Base-by-base conservation (phyloP, 1,284 basidiomycete genomes). In the Tilletia walkeri region DNA sequence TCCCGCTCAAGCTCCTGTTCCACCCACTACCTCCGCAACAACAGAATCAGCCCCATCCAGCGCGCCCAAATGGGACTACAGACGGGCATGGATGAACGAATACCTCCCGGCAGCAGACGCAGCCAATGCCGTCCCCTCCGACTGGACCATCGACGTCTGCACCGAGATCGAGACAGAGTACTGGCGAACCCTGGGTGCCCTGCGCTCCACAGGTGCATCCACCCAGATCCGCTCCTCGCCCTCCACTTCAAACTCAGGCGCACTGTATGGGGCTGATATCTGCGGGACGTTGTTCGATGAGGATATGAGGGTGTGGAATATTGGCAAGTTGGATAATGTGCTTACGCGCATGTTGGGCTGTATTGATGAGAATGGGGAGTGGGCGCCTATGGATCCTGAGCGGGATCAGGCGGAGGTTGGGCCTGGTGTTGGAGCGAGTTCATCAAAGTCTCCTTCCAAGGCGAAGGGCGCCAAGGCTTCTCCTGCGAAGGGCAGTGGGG, bases 231-330 rank as follows among this genome's bases (percentile, higher is more conserved):
- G 41, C 41, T 10, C 50, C 50, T 53, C 18, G 50, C 50, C 12
- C 50, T 10, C 20, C 1, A 10, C 50, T 10, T 7, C 20, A 30
- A 1, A 2, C 30, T 36, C 34, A 92, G 88, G 94, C 88, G 94
- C 67, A 91, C 94, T 86, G 95, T 99, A 99, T 84, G 95, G 95
- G 45, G 95, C 96, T 4, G 95, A 99, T 84, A 91, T 93, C 89
- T 91, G 86, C 81, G 87, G 95, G 3, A 94, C 94, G 0, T 86
- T 98, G 2, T 98, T 92, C 84, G 91, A 91, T 50, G 89, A 92
- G 73, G 87, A 89, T 48, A 92, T 92, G 1, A 90, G 87, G 38
- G 84, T 88, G 1, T 99, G 96, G 96, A 98, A 99, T 81, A 94
- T 99, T 20, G 93, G 91, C 0, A 87, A 89, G 82, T 88, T 99